Conservation (phyloP, 768 basidiomycete species). For the Leucosporidium creatinivorum region DNA sequence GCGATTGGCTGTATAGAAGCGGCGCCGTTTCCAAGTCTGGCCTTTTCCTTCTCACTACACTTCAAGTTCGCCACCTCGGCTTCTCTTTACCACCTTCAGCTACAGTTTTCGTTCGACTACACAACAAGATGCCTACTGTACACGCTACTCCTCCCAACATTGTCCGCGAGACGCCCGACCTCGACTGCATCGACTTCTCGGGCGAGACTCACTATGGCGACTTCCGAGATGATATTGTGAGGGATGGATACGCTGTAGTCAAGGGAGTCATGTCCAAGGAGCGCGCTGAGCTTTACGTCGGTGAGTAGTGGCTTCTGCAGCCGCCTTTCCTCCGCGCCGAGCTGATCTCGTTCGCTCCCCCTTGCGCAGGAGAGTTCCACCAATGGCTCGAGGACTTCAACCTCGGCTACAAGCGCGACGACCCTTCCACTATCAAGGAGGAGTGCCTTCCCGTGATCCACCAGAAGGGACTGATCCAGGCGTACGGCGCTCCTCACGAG, state of each 20-base stretch:
- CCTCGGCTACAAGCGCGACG: slow-evolving; percentile 41
- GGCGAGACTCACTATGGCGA: slow-evolving; percentile 12
- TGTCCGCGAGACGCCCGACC: slow-evolving; percentile 1
- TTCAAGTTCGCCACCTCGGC: neutral
- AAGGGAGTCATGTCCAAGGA: neutral
- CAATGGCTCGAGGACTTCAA: slow-evolving; percentile 10
- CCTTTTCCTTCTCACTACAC: too few species aligned
- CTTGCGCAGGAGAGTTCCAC: slow-evolving; percentile 5
- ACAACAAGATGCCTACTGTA: neutral
- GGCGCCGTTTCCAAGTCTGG: too few species aligned
- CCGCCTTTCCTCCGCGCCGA: neutral
- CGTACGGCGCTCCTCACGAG: slow-evolving; percentile 31
- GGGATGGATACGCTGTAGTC: slow-evolving; percentile 12
- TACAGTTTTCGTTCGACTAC: too few species aligned
- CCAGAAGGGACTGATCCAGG: slow-evolving; percentile 10
- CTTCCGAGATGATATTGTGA: slow-evolving; percentile 19
- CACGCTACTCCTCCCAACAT: slow-evolving; percentile 9
- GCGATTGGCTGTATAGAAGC: too few species aligned
- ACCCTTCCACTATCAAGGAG: slow-evolving; percentile 39
- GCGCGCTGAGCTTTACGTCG: neutral
- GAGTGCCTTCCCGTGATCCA: slow-evolving; percentile 38
- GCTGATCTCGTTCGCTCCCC: neutral
- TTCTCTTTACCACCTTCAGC: neutral
- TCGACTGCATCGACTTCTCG: slow-evolving; percentile 24
- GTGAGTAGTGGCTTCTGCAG: neutral